Evolutionary conservation across 345 rosid genomes (phyloP), one percentile per base, ranked within the genome.

Genomic region (Laguncularia racemosa): DNA sequence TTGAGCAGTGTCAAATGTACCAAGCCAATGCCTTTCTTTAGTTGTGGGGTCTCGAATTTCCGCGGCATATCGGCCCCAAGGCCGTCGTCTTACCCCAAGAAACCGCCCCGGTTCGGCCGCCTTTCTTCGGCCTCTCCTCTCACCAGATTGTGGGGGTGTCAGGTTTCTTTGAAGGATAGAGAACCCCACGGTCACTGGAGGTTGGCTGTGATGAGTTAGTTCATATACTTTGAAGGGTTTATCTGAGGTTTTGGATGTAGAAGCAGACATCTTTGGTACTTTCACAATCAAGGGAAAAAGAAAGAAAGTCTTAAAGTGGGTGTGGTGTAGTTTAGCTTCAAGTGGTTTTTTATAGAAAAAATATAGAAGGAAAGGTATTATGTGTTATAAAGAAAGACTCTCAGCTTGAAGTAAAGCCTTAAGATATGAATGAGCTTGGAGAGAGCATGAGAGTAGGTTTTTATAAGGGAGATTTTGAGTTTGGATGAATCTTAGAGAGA

Each of bases 1-100:
- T 13, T 92, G 96, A 49, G 99, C 99, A 6, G 99, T 93, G 68
- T 93, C 95, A 54, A 93, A 93, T 0, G 99, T 93, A 53, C 97
- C 99, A 1, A 86, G 91, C 96, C 99, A 93, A 58, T 89, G 99
- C 71, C 97, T 85, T 68, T 93, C 99, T 77, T 93, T 93, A 20
- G 97, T 93, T 6, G 91, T 81, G 2, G 99, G 96, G 81, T 93
- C 97, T 62, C 99, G 71, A 16, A 93, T 89, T 64, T 93, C 99
- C 2, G 98, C 98, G 0, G 98, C 98, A 52, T 92, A 92, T 59
- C 98, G 71, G 2, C 98, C 97, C 98, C 98, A 92, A 8, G 98
- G 98, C 47, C 97, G 76, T 50, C 98, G 63, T 52, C 98, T 76
- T 0, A 92, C 98, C 6, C 98, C 98, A 0, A 92, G 84, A 71